A percentile compares a stretch with the other conserved stretches of the same genome.
phyloP scores from a whole-genome alignment of 2,329 filamentous ascomycete species.

The Exutisphaerella laricina region DNA sequence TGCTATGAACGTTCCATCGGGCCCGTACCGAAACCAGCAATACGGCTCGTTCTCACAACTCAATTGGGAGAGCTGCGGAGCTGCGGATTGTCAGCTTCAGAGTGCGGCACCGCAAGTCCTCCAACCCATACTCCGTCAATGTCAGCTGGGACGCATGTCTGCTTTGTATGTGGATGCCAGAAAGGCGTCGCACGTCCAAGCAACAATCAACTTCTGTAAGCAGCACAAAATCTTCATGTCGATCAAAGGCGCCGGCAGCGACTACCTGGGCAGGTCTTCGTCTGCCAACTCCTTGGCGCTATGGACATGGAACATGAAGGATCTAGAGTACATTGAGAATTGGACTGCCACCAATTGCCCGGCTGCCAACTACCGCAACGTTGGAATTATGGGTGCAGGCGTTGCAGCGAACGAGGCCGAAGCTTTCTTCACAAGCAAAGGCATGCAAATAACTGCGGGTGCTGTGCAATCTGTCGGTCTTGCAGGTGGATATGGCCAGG shows the following conservation, averaged over 20 bases:
- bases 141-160: not conserved
- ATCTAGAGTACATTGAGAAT: not conserved
- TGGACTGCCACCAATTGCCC: not conserved
- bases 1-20: not conserved
- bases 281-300: constrained; percentile 20
- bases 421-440: constrained; percentile 1
- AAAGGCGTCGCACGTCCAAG: not conserved
- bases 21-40: not conserved
- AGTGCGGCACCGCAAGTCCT: not conserved
- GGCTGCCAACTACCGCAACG: not conserved
- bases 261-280: constrained; percentile 22
- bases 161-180: not conserved
- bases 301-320: constrained; percentile 20
- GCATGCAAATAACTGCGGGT: constrained; percentile 15
- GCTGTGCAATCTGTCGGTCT: constrained; percentile 22
- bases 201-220: constrained; percentile 21
- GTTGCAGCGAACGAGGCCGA: not conserved
- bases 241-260: constrained; percentile 27
- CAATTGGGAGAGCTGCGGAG: not conserved
- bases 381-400: constrained; percentile 1
- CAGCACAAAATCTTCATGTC: constrained; percentile 20
- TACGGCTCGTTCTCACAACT: not conserved
- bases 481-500: constrained; percentile 20
- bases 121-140: not conserved
- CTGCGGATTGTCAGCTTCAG: not conserved